Evolutionary conservation across 441 rosid species (phyloP).

Genomic region (Metrosideros polymorpha): DNA sequence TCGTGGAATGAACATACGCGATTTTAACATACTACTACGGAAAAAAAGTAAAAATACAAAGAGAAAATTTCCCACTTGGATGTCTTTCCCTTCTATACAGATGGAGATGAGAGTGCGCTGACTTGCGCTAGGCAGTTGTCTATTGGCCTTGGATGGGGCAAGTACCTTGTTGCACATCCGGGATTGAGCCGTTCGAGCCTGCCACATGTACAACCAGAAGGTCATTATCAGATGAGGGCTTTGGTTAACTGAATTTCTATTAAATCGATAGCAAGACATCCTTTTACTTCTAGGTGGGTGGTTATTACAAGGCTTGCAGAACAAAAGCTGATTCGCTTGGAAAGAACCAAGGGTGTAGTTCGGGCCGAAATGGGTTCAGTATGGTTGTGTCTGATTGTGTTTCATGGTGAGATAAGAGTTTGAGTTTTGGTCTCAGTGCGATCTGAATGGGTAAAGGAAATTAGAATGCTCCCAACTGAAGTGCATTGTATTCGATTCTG

Average conservation of each 20-base stretch:
- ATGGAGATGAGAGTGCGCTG: not conserved
- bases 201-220: not conserved
- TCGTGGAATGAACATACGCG: not conserved
- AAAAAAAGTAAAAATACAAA: not conserved
- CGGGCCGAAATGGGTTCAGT: not conserved
- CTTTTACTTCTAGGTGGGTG: not conserved
- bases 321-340: not conserved
- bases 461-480: not conserved
- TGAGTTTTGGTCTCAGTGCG: not conserved
- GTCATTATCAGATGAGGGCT: not conserved
- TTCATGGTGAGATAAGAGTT: not conserved
- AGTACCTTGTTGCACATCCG: constrained; percentile 20
- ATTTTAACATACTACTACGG: not conserved
- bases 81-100: not conserved
- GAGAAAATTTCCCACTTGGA: not conserved
- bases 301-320: not conserved
- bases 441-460: not conserved
- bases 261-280: not conserved
- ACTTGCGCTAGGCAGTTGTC: constrained; percentile 72
- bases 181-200: constrained; percentile 61
- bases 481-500: not conserved
- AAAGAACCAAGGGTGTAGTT: not conserved
- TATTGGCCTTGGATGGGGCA: constrained; percentile 68
- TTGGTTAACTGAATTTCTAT: not conserved
- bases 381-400: not conserved